Conservation (phyloP, 2,329 filamentous ascomycete species). For the Sclerotinia sclerotiorum region DNA sequence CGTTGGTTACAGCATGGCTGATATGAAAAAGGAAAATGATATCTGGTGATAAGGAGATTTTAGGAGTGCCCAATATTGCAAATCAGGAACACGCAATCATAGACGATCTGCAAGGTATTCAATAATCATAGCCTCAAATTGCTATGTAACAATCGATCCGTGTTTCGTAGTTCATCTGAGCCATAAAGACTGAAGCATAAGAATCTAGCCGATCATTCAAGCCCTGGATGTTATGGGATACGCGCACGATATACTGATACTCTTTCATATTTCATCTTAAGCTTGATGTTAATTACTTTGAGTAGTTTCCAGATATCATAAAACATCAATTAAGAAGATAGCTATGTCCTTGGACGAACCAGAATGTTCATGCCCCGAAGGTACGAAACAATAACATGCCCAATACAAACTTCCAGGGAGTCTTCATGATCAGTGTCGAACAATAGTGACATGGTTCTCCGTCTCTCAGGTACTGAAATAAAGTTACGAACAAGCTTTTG, state of each 20-base stretch:
- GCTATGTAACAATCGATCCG: not conserved
- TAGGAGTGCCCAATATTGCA: not conserved
- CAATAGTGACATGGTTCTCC: not conserved
- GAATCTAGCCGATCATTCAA: not conserved
- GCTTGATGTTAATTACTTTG: too few relatives aligned
- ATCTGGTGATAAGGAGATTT: not conserved
- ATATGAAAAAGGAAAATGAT: not conserved
- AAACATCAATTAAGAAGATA: not conserved
- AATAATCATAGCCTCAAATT: not conserved
- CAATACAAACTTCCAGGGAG: not conserved
- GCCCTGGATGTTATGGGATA: not conserved
- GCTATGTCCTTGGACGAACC: conserved; percentile 1
- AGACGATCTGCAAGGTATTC: not conserved
- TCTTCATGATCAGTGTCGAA: not conserved
- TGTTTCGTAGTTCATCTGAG: not conserved
- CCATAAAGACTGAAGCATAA: not conserved
- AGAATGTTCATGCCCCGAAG: not conserved
- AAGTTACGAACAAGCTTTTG: conserved; percentile 18
- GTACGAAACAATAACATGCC: not conserved
- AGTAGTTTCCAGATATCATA: not conserved
- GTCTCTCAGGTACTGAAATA: not conserved
- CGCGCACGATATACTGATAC: not conserved
- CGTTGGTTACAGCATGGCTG: not conserved
- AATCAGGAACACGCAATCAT: not conserved
- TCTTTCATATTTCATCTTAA: not conserved